phyloP scores from a whole-genome alignment of 2,329 filamentous ascomycete species.

The Phyllosticta capitalensis region DNA sequence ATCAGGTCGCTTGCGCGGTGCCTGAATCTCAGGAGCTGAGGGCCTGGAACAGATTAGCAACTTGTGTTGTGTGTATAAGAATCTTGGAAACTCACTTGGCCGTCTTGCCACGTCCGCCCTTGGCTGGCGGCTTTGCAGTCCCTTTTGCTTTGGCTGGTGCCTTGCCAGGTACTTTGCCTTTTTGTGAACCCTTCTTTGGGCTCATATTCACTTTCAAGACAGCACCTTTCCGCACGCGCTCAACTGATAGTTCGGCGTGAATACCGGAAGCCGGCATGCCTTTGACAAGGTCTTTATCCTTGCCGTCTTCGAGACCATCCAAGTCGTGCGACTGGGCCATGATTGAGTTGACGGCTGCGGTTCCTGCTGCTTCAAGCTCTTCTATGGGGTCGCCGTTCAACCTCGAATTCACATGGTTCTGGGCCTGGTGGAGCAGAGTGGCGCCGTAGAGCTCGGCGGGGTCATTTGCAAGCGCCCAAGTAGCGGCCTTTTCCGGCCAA shows the following conservation, averaged over 20 bases:
- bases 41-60: not conserved
- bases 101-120: not conserved
- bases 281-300: constrained; percentile 18
- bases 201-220: not conserved
- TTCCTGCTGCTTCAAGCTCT: constrained; percentile 18
- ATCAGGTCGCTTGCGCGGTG: constrained; percentile 15
- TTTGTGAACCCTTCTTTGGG: not conserved
- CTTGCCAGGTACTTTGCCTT: not conserved
- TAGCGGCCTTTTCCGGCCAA: constrained; percentile 52
- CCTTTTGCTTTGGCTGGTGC: not conserved
- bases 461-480: constrained; percentile 55
- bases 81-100: not conserved
- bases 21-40: not conserved
- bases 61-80: too few relatives aligned
- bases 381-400: constrained; percentile 14
- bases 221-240: not conserved
- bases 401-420: constrained; percentile 41
- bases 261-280: constrained; percentile 34
- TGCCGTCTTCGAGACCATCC: constrained; percentile 17
- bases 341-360: constrained; percentile 9
- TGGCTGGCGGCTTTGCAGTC: not conserved
- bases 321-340: constrained; percentile 18
- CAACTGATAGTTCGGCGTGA: constrained; percentile 2
- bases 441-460: constrained; percentile 48
- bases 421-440: constrained; percentile 46